Evolutionary conservation across 768 basidiomycete species (phyloP), one percentile per base, ranked within the genome.

Genomic region (Serendipita vermifera): DNA sequence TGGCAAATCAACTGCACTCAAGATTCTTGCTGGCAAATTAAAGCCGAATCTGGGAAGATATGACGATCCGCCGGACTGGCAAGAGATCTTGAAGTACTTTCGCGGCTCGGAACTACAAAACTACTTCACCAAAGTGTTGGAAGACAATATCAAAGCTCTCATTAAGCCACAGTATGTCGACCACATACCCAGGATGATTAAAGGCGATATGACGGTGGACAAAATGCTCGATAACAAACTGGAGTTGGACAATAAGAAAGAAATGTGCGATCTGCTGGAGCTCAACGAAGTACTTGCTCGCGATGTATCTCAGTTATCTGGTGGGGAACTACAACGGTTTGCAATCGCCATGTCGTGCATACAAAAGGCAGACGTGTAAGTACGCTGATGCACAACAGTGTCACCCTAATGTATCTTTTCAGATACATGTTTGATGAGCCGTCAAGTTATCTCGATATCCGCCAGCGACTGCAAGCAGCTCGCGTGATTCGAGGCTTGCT

Each of bases 141-240:
- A 98, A 70, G 96, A 99, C 70, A 92, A 99, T 66, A 74, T 98
- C 67, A 98, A 97, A 74, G 93, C 96, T 1, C 79, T 99, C 59
- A 98, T 98, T 69, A 99, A 99, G 71, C 96, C 96, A 1, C 96
- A 99, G 79, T 99, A 99, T 67, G 96, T 99, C 61, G 96, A 99
- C 68, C 93, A 98, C 68, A 97, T 99, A 64, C 96, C 96, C 3
- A 81, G 85, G 38, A 90, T 91, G 36, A 88, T 99, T 76, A 94
- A 98, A 70, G 91, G 85, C 55, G 75, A 72, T 46, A 78, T 88
- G 76, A 85, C 84, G 2, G 93, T 99, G 26, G 73, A 76, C 4
- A 75, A 89, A 65, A 97, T 99, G 94, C 80, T 99, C 59, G 85
- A 92, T 64, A 79, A 80, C 27, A 97, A 97, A 72, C 71, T 83